Evolutionary conservation across 352 stramenopile genomes (phyloP).

Genomic region (Pythium vanterpoolii): DNA sequence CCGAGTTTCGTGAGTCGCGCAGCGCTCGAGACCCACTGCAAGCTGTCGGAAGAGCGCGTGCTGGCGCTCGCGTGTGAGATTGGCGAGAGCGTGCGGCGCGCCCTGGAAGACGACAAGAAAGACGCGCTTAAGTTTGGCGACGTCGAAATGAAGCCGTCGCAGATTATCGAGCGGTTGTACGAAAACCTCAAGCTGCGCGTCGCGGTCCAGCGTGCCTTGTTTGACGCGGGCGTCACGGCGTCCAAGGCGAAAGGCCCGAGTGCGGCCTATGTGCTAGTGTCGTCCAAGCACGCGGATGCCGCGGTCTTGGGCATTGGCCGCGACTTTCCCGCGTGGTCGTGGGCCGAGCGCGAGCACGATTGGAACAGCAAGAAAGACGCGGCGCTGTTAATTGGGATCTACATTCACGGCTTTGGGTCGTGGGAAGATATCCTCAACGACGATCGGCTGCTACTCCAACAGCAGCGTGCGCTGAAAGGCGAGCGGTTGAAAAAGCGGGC

Average conservation of each 20-base stretch:
- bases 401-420: constrained; percentile 80
- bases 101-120: constrained; percentile 58
- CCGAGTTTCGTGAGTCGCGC: constrained; percentile 70
- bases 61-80: constrained; percentile 63
- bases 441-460: constrained; percentile 70
- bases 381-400: constrained; percentile 76
- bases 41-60: constrained; percentile 51
- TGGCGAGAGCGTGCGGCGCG: constrained; percentile 43
- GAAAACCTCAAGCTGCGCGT: constrained; percentile 86
- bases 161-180: constrained; percentile 80
- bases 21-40: constrained; percentile 51
- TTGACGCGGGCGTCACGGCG: constrained; percentile 37
- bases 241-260: constrained; percentile 29
- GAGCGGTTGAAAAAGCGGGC: constrained; percentile 81
- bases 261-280: constrained; percentile 62
- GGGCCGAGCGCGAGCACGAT: constrained; percentile 81
- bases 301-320: constrained; percentile 56
- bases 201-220: constrained; percentile 71
- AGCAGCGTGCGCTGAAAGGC: constrained; percentile 80
- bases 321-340: constrained; percentile 68
- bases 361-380: constrained; percentile 77
- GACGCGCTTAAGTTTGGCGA: constrained; percentile 76
- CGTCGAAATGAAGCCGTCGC: constrained; percentile 67
- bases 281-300: constrained; percentile 66
- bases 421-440: constrained; percentile 88